Percentiles rank a stretch among this genome's conserved stretches.
Conservation (phyloP, 192 early-diverging fungal genomes). For the Coemansia guatemalensis region DNA sequence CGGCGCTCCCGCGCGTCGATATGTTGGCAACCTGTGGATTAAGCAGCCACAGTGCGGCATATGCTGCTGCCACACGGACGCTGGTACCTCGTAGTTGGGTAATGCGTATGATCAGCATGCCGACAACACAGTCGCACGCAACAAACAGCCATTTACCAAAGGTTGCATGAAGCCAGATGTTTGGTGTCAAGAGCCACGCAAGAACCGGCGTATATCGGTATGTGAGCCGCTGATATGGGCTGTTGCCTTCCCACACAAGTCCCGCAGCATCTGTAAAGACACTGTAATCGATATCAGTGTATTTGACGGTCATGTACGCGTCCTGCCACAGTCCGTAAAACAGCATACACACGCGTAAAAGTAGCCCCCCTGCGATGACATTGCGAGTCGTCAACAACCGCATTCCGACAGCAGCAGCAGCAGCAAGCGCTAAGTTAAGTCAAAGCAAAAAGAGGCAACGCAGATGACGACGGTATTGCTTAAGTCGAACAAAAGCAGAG, state of each 20-base stretch:
- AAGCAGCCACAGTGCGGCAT: constrained; percentile 76
- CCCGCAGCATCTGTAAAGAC: constrained; percentile 95
- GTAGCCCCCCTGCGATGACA: constrained; percentile 38
- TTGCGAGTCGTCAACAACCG: constrained; percentile 34
- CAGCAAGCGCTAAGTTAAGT: not conserved
- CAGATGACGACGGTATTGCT: not conserved
- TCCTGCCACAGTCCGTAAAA: constrained; percentile 91
- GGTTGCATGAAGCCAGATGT: constrained; percentile 66
- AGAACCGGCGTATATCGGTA: constrained; percentile 97
- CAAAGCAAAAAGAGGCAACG: not conserved
- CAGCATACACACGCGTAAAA: constrained; percentile 67
- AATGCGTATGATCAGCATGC: constrained; percentile 59
- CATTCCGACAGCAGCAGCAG: not conserved
- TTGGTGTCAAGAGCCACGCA: constrained; percentile 86
- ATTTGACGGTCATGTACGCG: constrained; percentile 84
- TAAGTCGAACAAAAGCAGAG: not conserved
- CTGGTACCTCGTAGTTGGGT: constrained; percentile 57
- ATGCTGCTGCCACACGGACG: constrained; percentile 52
- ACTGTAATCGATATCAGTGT: constrained; percentile 97
- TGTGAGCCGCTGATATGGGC: constrained; percentile 88
- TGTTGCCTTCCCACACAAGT: constrained; percentile 66
- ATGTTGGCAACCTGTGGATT: constrained; percentile 98
- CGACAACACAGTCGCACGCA: constrained; percentile 75
- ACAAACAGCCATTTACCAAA: constrained; percentile 97
- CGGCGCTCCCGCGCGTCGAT: constrained; percentile 92